Evolutionary conservation across 2,329 filamentous ascomycete genomes (phyloP), one percentile per base, ranked within the genome.

Genomic region (Elsinoe ampelina): DNA sequence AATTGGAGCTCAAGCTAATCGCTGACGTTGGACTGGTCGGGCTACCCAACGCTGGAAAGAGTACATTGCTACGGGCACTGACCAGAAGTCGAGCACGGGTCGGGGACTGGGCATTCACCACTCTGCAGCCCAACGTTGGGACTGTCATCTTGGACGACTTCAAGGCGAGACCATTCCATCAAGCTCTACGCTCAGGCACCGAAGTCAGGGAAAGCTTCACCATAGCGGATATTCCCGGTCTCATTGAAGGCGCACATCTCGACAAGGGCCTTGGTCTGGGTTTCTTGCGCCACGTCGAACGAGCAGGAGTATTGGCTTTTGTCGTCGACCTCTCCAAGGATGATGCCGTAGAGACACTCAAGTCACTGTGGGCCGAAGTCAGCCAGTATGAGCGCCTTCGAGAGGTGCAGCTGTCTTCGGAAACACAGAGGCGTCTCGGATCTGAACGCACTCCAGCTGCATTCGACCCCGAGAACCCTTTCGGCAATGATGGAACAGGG

Each of bases 81-180:
- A 95, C 85, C 64, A 91, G 91, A 69, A 95, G 88, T 68, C 85
- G 90, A 59, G 89, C 93, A 1, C 82, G 93, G 38, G 84, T 98
- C 3, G 93, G 93, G 39, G 85, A 87, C 68, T 98, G 93, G 93
- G 92, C 90, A 8, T 98, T 98, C 70, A 98, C 93, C 2, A 98
- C 93, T 0, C 77, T 98, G 7, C 86, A 91, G 63, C 93, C 93
- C 2, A 96, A 95, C 63, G 95, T 98, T 56, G 93, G 93, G 52
- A 98, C 93, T 0, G 89, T 98, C 5, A 86, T 97, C 12, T 80
- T 98, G 10, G 93, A 98, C 70, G 82, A 91, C 68, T 82, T 93
- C 73, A 84, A 83, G 58, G 89, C 91, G 2, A 82, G 88, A 0
- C 89, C 90, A 1, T 60, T 72, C 5, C 68, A 82, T 35, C 70